Evolutionary conservation across 2,329 filamentous ascomycete genomes (phyloP), one percentile per base, ranked within the genome.

Genomic region (Fusarium beomiforme): DNA sequence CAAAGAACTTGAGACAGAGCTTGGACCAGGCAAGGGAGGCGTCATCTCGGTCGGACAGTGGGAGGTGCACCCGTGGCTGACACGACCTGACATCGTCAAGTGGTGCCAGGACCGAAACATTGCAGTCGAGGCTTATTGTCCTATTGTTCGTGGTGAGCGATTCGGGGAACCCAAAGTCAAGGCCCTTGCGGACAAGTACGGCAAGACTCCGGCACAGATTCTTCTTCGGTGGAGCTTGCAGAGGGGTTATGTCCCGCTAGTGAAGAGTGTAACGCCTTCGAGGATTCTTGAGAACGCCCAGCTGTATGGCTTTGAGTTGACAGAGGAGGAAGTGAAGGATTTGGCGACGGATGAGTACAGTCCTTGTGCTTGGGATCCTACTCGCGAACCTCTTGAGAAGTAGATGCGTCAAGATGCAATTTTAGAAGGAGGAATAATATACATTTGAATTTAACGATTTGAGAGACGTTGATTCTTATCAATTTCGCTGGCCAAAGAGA

Each of bases 21-120:
- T 87, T 44, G 86, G 89, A 3, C 82, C 84, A 62, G 91, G 90
- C 13, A 90, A 89, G 72, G 90, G 89, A 46, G 93, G 93, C 26
- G 84, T 93, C 42, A 87, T 97, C 76, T 92, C 91, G 67, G 92
- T 97, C 39, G 94, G 93, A 42, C 95, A 97, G 81, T 94, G 92
- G 81, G 95, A 98, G 82, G 83, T 98, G 14, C 95, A 98, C 81
- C 95, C 95, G 2, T 98, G 94, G 94, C 89, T 94, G 43, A 86
- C 90, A 12, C 86, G 94, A n/a, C 83, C 86, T 24, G 94, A 97
- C 76, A 93, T 98, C 67, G 90, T 91, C 12, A 83, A 88, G 49
- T 98, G 94, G 94, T 92, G 92, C 74, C 80, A 85, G 69, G 85
- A 90, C 79, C 85, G 89, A 21, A 85, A 85, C 65, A 83, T 93